phyloP scores from a whole-genome alignment of 2,329 filamentous ascomycete genomes.

The Paecilomyces variotii region DNA sequence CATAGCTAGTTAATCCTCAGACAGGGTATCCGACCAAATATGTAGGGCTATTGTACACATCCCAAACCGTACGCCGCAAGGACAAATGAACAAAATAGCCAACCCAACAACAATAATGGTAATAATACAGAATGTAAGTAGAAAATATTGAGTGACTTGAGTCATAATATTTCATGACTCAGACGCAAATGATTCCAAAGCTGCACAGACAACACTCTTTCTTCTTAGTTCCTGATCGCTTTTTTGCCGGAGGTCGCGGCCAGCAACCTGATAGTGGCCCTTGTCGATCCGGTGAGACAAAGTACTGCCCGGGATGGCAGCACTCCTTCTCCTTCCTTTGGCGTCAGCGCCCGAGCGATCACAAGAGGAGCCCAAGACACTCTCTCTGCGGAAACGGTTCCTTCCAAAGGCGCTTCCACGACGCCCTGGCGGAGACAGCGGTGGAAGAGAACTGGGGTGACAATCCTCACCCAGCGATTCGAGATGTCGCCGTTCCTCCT shows the following conservation, averaged over 20 bases:
- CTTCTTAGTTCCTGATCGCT: conserved; percentile 28
- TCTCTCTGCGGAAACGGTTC: conserved; percentile 18
- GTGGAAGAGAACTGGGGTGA: conserved; percentile 31
- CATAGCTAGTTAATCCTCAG: not conserved
- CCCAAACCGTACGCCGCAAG: not conserved
- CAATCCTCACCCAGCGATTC: conserved; percentile 18
- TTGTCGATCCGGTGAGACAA: conserved; percentile 27
- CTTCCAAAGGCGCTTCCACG: conserved; percentile 20
- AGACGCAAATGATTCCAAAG: conserved; percentile 25
- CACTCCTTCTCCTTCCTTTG: conserved; percentile 20
- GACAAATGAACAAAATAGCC: not conserved
- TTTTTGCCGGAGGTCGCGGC: conserved; percentile 21
- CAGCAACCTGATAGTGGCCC: conserved; percentile 15
- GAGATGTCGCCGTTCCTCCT: conserved; percentile 11
- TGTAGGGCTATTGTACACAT: not conserved
- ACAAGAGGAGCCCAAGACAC: not conserved
- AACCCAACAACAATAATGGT: not conserved
- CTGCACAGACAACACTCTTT: conserved; percentile 32
- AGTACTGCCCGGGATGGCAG: conserved; percentile 9
- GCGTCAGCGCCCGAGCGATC: conserved; percentile 2
- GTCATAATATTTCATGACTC: not conserved
- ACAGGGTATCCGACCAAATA: not conserved
- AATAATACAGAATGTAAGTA: not conserved
- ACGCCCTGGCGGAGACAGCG: conserved; percentile 21
- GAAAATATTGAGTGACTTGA: not conserved